Percentiles rank a stretch among this genome's conserved stretches.
Evolutionary conservation across 2,329 filamentous ascomycete species (phyloP).

Genomic region (Nemania serpens): DNA sequence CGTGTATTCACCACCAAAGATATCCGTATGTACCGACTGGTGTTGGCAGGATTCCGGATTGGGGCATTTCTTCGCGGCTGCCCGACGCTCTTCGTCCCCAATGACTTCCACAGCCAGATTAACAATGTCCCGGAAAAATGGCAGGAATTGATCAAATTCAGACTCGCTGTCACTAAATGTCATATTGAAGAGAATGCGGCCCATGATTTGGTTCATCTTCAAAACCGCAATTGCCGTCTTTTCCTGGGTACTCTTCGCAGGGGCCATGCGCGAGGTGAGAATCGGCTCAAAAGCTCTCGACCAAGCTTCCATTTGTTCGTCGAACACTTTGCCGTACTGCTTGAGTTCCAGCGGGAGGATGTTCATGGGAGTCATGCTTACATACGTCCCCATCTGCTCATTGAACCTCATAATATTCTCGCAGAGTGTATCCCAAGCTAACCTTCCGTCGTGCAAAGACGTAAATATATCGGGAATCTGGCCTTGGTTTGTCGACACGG

Average conservation of each 20-base stretch:
- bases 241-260: constrained; percentile 57
- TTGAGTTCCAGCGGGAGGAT: constrained; percentile 55
- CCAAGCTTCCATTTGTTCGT: constrained; percentile 59
- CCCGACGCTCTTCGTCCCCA: constrained; percentile 59
- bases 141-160: constrained; percentile 60
- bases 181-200: constrained; percentile 61
- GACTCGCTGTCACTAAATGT: constrained; percentile 63
- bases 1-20: constrained; percentile 50
- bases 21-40: constrained; percentile 43
- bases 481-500: constrained; percentile 45
- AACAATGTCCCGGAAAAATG: constrained; percentile 59
- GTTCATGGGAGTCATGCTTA: constrained; percentile 56
- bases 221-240: constrained; percentile 64
- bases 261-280: constrained; percentile 53
- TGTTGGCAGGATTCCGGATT: constrained; percentile 52
- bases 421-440: constrained; percentile 60
- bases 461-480: constrained; percentile 53
- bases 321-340: constrained; percentile 54
- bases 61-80: constrained; percentile 52
- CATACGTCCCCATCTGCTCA: constrained; percentile 56
- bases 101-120: constrained; percentile 63
- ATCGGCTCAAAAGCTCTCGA: constrained; percentile 60
- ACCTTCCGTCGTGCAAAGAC: constrained; percentile 58
- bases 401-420: constrained; percentile 63
- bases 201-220: constrained; percentile 67